These are phyloP conservation scores for Neurospora hispaniola DNA, from an alignment of 495 filamentous ascomycete species.

Conservation along the genomic window DNA sequence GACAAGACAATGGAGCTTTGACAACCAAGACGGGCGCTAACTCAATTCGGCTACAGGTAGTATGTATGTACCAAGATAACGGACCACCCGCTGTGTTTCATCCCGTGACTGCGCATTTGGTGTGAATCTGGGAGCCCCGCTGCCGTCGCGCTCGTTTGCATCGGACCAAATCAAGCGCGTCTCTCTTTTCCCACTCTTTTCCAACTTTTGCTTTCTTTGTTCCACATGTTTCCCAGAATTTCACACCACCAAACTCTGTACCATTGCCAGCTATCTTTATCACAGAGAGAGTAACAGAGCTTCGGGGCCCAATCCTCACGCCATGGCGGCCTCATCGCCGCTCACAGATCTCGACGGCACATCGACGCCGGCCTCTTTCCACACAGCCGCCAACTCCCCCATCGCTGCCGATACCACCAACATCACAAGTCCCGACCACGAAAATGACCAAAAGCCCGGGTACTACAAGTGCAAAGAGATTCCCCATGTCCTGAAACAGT, in stretches of 20 bases:
- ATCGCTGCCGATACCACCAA: slow-evolving; percentile 9
- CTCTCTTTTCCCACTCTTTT: neutral
- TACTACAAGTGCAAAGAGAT: slow-evolving; percentile 46
- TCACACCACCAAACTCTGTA: neutral
- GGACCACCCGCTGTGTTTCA: neutral
- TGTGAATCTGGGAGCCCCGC: neutral
- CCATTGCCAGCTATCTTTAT: neutral
- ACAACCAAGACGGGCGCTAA: neutral
- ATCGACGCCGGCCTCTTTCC: slow-evolving; percentile 12
- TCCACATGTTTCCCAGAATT: neutral
- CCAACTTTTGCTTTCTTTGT: neutral
- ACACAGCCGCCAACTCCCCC: slow-evolving; percentile 13
- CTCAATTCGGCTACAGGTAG: neutral
- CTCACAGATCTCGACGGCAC: slow-evolving; percentile 11
- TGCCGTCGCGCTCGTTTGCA: neutral
- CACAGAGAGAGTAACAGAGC: neutral
- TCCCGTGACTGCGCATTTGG: neutral
- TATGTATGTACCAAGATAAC: neutral
- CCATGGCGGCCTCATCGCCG: slow-evolving; percentile 6
- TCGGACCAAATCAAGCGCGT: neutral
- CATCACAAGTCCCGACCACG: slow-evolving; percentile 10
- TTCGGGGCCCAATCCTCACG: neutral
- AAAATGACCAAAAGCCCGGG: slow-evolving; percentile 9
- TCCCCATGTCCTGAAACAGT: slow-evolving; percentile 51
- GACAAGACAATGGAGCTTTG: neutral